Conservation (phyloP, 169 alveolate genomes). For the Cystoisospora suis region DNA sequence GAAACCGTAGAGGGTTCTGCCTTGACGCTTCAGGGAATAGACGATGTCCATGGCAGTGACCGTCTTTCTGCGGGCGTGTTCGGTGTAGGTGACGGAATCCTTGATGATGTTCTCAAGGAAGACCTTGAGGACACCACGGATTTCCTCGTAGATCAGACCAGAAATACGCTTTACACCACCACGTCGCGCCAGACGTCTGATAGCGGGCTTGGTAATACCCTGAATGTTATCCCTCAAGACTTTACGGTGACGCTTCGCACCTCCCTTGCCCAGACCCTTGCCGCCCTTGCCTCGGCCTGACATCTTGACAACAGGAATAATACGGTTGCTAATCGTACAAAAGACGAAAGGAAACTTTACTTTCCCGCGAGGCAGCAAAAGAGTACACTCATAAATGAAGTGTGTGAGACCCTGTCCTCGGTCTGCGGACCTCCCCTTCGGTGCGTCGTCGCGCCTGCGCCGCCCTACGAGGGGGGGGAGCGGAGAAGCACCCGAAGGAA, state of each 20-base stretch:
- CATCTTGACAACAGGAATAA: slow-evolving; percentile 76
- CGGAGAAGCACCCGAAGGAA: too few species aligned
- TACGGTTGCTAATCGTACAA: too few species aligned
- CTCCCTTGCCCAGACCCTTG: slow-evolving; percentile 98
- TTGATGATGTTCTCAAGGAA: slow-evolving; percentile 98
- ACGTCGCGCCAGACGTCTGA: slow-evolving; percentile 99
- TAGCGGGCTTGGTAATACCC: slow-evolving; percentile 99
- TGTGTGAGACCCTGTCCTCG: too few species aligned
- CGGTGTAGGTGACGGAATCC: slow-evolving; percentile 99
- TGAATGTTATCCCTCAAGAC: slow-evolving; percentile 96
- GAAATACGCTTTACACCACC: slow-evolving; percentile 99
- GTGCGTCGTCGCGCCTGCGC: too few species aligned
- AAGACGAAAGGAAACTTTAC: background rate
- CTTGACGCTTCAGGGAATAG: slow-evolving; percentile 99
- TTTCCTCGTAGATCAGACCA: slow-evolving; percentile 98
- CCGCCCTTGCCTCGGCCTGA: slow-evolving; percentile 98
- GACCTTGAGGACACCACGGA: slow-evolving; percentile 96
- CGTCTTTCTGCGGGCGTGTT: slow-evolving; percentile 99
- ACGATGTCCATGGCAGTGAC: slow-evolving; percentile 99
- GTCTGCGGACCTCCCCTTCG: too few species aligned
- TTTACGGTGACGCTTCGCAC: slow-evolving; percentile 98
- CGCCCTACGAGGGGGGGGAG: too few species aligned
- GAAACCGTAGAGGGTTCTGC: slow-evolving; percentile 99
- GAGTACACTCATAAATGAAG: too few species aligned
- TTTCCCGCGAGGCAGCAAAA: too few species aligned